phyloP scores from a whole-genome alignment of 345 rosid species.

The Gossypium thurberi region DNA sequence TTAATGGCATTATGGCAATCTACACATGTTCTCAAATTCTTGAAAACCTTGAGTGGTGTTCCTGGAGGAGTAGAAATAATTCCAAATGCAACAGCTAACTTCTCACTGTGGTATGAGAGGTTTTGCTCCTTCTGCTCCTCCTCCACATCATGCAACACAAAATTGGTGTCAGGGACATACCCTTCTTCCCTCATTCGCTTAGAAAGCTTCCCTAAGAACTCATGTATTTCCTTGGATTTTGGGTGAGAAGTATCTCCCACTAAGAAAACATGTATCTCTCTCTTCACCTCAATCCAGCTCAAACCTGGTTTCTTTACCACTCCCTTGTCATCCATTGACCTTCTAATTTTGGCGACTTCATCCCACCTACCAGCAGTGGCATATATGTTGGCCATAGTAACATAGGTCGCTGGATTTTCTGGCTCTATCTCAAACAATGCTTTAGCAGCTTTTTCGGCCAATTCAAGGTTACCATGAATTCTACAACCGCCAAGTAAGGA shows the following conservation, averaged over 20 bases:
- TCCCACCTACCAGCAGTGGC: constrained; percentile 68
- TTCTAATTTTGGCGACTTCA: constrained; percentile 63
- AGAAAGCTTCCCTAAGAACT: constrained; percentile 45
- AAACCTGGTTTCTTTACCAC: constrained; percentile 68
- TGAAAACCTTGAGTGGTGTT: constrained; percentile 61
- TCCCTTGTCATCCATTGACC: constrained; percentile 49
- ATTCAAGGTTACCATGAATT: constrained; percentile 63
- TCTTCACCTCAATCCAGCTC: constrained; percentile 77
- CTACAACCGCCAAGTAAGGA: constrained; percentile 83
- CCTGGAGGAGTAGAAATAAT: constrained; percentile 61
- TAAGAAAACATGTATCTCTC: constrained; percentile 56
- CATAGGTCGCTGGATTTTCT: constrained; percentile 79
- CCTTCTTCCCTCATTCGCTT: constrained; percentile 77
- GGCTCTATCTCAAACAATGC: constrained; percentile 78
- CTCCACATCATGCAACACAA: constrained; percentile 83
- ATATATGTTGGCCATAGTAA: constrained; percentile 84
- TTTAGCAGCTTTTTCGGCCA: constrained; percentile 66
- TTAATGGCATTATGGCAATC: constrained; percentile 91
- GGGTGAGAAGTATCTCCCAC: constrained; percentile 75
- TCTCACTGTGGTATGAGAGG: constrained; percentile 82
- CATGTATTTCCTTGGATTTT: constrained; percentile 47
- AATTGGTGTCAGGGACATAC: constrained; percentile 62
- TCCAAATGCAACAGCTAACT: constrained; percentile 84
- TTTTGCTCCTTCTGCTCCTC: constrained; percentile 88
- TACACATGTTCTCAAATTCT: constrained; percentile 84